These are phyloP conservation scores for Fragaria vesca DNA, from an alignment of 306 rosid species.

Conservation along the genomic window DNA sequence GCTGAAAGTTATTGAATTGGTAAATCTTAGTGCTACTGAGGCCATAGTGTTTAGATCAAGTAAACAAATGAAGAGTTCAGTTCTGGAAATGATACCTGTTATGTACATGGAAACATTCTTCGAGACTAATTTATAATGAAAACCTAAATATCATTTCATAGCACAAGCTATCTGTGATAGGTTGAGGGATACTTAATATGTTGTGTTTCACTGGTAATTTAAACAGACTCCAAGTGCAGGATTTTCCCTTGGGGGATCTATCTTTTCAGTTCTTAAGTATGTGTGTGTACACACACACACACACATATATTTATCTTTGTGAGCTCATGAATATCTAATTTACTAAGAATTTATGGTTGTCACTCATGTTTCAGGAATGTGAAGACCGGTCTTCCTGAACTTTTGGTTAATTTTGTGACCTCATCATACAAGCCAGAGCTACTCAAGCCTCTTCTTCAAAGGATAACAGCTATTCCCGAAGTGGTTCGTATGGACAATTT, in stretches of 20 bases:
- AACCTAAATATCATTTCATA: background rate
- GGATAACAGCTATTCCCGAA: slow-evolving; percentile 70
- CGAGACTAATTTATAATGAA: background rate
- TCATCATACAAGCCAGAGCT: slow-evolving; percentile 77
- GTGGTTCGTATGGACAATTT: slow-evolving; percentile 64
- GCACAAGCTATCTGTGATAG: background rate
- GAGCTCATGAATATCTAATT: background rate
- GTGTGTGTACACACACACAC: background rate
- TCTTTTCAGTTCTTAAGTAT: background rate
- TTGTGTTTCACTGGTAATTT: slow-evolving; percentile 6
- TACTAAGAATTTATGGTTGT: background rate
- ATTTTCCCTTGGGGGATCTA: background rate
- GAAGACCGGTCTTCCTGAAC: slow-evolving; percentile 63
- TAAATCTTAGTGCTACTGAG: background rate
- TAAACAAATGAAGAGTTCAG: background rate
- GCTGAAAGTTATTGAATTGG: background rate
- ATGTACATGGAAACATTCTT: background rate
- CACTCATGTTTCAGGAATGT: slow-evolving; percentile 54
- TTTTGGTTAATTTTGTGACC: slow-evolving; percentile 96
- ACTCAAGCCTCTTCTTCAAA: slow-evolving; percentile 67
- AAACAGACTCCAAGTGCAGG: background rate
- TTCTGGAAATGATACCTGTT: background rate
- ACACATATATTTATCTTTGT: too few species aligned
- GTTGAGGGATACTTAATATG: background rate
- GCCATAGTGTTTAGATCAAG: background rate